Evolutionary conservation across 2,329 filamentous ascomycete species (phyloP).

Genomic region (Colletotrichum cordylinicola): DNA sequence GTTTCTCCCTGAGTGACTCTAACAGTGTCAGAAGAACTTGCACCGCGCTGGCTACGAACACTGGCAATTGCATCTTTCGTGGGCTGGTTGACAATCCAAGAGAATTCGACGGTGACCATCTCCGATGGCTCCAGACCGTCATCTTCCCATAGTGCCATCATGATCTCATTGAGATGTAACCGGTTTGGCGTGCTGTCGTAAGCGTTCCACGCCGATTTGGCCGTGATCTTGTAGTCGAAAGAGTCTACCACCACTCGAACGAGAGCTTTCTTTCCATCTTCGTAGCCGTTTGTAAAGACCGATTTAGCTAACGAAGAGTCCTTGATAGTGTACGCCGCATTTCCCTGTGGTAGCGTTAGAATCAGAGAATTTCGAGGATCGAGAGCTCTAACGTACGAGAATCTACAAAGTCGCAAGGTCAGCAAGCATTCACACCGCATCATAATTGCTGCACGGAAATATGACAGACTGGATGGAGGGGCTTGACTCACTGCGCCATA

Average conservation of each 20-base stretch:
- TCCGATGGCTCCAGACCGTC: neutral
- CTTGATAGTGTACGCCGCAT: neutral
- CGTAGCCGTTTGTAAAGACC: neutral
- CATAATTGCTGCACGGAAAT: fast-evolving
- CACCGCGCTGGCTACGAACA: neutral
- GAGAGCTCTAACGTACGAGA: neutral
- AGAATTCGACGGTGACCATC: neutral
- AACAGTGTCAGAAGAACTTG: neutral
- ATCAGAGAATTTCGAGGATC: neutral
- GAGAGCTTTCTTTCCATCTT: neutral
- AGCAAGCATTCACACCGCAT: neutral
- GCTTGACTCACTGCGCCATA: neutral
- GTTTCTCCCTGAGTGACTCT: neutral
- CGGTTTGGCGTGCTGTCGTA: neutral
- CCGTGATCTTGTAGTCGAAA: neutral
- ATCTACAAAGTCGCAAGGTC: neutral
- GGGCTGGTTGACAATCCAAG: neutral
- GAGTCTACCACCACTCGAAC: neutral
- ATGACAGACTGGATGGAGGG: neutral
- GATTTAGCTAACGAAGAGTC: neutral
- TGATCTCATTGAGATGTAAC: neutral
- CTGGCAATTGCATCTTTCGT: neutral
- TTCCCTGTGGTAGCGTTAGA: neutral
- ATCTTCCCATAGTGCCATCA: neutral
- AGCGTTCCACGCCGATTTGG: neutral